Conservation (phyloP, 768 basidiomycete species). For the Nevesoporus exiguus region DNA sequence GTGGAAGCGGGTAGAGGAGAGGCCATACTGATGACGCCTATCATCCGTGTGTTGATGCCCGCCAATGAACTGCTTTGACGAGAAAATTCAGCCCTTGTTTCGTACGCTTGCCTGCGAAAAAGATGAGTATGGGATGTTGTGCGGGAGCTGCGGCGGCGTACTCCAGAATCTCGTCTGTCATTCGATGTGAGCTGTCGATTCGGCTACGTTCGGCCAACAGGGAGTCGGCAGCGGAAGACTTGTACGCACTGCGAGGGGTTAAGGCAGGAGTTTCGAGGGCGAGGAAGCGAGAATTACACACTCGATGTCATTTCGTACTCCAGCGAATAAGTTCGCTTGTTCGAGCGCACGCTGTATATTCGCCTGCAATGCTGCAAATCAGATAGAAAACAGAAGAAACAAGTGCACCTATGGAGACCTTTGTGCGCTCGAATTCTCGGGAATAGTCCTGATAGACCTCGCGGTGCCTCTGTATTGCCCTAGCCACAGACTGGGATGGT, state of each 20-base stretch:
- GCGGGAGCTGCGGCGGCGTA: constrained; percentile 38
- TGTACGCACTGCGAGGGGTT: constrained; percentile 68
- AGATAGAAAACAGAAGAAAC: not conserved
- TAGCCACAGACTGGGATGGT: constrained; percentile 79
- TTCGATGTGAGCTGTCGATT: constrained; percentile 90
- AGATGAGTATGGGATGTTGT: not conserved
- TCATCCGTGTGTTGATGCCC: constrained; percentile 82
- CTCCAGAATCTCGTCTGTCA: constrained; percentile 92
- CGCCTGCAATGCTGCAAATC: constrained; percentile 41
- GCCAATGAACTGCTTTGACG: constrained; percentile 73
- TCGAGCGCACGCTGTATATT: constrained; percentile 83
- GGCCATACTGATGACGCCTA: constrained; percentile 70
- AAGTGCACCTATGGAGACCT: constrained; percentile 43
- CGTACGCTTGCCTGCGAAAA: constrained; percentile 83
- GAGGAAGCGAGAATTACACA: constrained; percentile 35
- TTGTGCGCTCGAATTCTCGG: constrained; percentile 81
- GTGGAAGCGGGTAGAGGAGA: not conserved
- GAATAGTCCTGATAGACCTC: constrained; percentile 88
- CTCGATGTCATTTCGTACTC: constrained; percentile 96
- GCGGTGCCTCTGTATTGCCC: constrained; percentile 85
- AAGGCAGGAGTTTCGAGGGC: not conserved
- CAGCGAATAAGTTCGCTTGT: constrained; percentile 81
- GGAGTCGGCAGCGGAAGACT: constrained; percentile 83
- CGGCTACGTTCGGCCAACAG: constrained; percentile 82
- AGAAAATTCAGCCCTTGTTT: constrained; percentile 89